Base-by-base conservation (phyloP, 1,284 basidiomycete species). In the Cutaneotrichosporon sp. region DNA sequence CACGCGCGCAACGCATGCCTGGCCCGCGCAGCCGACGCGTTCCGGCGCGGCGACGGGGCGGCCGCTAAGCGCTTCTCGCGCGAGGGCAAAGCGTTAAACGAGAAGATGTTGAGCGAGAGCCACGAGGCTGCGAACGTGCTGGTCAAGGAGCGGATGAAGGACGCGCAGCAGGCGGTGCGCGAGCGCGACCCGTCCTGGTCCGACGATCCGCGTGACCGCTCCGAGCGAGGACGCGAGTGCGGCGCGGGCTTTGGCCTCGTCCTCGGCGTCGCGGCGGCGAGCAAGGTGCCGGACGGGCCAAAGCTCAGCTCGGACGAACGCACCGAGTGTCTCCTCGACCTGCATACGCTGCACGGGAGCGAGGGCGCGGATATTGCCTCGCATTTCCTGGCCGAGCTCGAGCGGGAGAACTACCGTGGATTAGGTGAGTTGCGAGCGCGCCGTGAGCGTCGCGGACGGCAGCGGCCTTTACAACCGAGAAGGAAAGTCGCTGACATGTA, bases 11-110 rank as follows among this genome's bases (percentile, higher is more conserved):
- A 98, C 74, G 92, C 92, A 13, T 96, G 92, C 75, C 85, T 99
- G n/a, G 92, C 91, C 2, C 88, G 92, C 52, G 96, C 96, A 5
- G 93, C 96, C 1, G 93, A 97, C 74, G 93, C 95, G 2, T 98
- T 92, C 90, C 85, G 92, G 53, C 86, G 91, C 13, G 94, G 95
- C 5, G 95, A 99, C 70, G 95, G 95, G 4, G 92, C 92, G 0
- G 90, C 91, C 0, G 96, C 96, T 26, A 96, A 97, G 78, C 85
- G 92, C 56, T 97, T 95, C 82, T 92, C 89, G 70, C 83, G 90
- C 47, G 95, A 98, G 76, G 96, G 94, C 5, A 92, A 96, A 72
- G 91, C 93, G 52, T 82, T 97, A 65, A 97, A 97, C 75, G 87
- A 86, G 47, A 90, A 90, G 78, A 96, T 98, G 90, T 83, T 86